A percentile compares a stretch with the other conserved stretches of the same genome.
These are phyloP conservation scores for Cocos nucifera DNA, from an alignment of 176 grass and related monocot genomes.

Conservation along the genomic window DNA sequence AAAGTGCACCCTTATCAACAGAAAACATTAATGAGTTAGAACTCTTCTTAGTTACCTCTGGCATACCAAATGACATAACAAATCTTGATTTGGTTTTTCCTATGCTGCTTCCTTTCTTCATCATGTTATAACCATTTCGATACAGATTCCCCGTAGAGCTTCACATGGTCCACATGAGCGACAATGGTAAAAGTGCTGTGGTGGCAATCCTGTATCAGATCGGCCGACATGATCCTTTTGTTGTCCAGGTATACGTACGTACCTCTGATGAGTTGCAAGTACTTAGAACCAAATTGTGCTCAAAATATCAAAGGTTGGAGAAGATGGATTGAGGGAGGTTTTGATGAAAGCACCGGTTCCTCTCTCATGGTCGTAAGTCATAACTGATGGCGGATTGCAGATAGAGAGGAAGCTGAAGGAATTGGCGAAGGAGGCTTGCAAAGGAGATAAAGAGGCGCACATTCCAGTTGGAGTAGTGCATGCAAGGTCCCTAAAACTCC, in stretches of 20 bases:
- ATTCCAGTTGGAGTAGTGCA: conserved; percentile 34
- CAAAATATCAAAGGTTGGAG: too few species aligned
- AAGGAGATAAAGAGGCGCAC: conserved; percentile 29
- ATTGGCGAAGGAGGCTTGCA: conserved; percentile 28
- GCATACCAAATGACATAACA: too few species aligned
- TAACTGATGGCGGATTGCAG: conserved; percentile 17
- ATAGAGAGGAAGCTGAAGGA: conserved; percentile 41
- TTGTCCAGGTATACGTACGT: conserved; percentile 38
- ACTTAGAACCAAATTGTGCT: too few species aligned
- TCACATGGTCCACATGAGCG: conserved; percentile 58
- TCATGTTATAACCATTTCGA: not conserved
- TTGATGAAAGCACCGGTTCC: too few species aligned
- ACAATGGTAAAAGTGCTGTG: conserved; percentile 45
- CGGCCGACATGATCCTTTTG: conserved; percentile 46
- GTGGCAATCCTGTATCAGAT: conserved; percentile 49
- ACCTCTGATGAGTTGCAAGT: not conserved
- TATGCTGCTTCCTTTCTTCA: too few species aligned
- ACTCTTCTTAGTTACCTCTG: too few species aligned
- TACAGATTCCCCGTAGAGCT: conserved; percentile 60
- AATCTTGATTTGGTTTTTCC: too few species aligned
- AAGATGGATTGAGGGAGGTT: too few species aligned
- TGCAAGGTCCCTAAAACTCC: conserved; percentile 27
- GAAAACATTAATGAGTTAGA: too few species aligned
- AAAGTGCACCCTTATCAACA: too few species aligned
- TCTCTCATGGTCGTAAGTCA: too few species aligned